Base-by-base conservation (phyloP, 2,329 filamentous ascomycete genomes). In the Myriosclerotinia curreyana region DNA sequence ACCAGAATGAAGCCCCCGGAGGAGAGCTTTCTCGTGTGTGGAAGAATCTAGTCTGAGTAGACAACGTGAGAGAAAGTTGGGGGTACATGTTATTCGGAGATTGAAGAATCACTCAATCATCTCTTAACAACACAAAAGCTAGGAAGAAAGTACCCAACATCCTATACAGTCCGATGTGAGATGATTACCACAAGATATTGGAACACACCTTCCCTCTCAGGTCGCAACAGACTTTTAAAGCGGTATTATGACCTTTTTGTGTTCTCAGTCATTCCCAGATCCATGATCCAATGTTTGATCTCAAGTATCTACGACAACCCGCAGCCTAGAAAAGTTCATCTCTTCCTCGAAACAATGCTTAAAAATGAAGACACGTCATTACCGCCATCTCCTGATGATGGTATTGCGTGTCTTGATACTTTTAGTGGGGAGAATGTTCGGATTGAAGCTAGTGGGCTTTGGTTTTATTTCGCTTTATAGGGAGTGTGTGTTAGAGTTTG, bases 381-480 rank as follows among this genome's bases (percentile, higher is more conserved):
- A 31, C 67, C 67, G 9, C 61, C 68, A 15, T 62, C 66, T 31
- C 71, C 71, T 8, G 69, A 70, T 49, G 69, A 74, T 68, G 69
- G 68, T 4, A 44, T 69, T 2, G 70, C 70, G 38, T 74, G 72
- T 71, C 54, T 73, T 3, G 62, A 73, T 22, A 72, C 69, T 7
- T 74, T 73, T 51, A 69, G 61, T 8, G 73, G 73, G 3, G 50
- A 62, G 3, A 72, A 74, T 42, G 40, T 74, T 12, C 64, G 71
- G 17, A 70, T 74, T 58, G 73, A 74, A 52, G 69, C 71, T 64
- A 63, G 74, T 48, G 72, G 72, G 14, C 25, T 73, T 7, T 38
- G 72, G 12, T 74, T 74, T 49, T 70, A 68, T 48, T n/a, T n/a
- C n/a, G n/a, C n/a, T 71, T 68, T 31, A 69, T 73, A 53, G 73